Percentiles rank a stretch among this genome's conserved stretches.
phyloP scores from a whole-genome alignment of 805 yeast genomes.

The Kodamaea fukazawae region DNA sequence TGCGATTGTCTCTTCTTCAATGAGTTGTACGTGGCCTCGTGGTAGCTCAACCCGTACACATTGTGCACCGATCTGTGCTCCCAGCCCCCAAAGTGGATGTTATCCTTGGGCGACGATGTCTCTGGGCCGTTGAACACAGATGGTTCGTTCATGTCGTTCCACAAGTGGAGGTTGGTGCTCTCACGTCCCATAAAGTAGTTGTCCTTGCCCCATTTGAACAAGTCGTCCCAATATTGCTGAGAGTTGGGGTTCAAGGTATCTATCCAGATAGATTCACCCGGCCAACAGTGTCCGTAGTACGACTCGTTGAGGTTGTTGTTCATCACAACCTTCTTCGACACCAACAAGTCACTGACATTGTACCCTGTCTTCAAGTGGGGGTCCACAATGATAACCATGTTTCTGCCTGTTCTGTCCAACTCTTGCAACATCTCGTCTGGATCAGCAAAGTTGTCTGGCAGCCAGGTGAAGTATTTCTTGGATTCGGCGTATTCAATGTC shows the following conservation, averaged over 20 bases:
- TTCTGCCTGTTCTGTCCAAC: slow-evolving; percentile 71
- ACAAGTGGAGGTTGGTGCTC: slow-evolving; percentile 69
- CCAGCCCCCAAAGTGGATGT: slow-evolving; percentile 72
- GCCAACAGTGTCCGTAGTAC: slow-evolving; percentile 94
- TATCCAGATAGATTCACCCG: slow-evolving; percentile 93
- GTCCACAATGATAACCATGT: slow-evolving; percentile 81
- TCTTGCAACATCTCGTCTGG: slow-evolving; percentile 65
- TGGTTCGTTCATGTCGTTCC: slow-evolving; percentile 99
- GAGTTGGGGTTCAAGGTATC: slow-evolving; percentile 74
- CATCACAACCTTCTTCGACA: slow-evolving; percentile 44
- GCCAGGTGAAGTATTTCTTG: slow-evolving; percentile 92
- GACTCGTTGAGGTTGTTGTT: slow-evolving; percentile 45
- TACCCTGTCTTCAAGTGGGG: slow-evolving; percentile 84
- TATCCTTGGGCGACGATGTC: slow-evolving; percentile 81
- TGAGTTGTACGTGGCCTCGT: slow-evolving; percentile 75
- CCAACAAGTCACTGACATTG: slow-evolving; percentile 54
- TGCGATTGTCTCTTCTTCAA: slow-evolving; percentile 48
- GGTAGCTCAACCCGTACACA: slow-evolving; percentile 73
- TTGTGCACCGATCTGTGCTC: slow-evolving; percentile 94
- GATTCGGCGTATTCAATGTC: slow-evolving; percentile 89
- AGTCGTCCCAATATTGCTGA: slow-evolving; percentile 55
- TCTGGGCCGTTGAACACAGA: slow-evolving; percentile 95
- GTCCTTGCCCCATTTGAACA: slow-evolving; percentile 46
- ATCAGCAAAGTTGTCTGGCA: slow-evolving; percentile 65
- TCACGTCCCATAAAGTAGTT: slow-evolving; percentile 36